These are phyloP conservation scores for Rauvolfia tetraphylla DNA, from an alignment of 257 asterid species.

Conservation along the genomic window DNA sequence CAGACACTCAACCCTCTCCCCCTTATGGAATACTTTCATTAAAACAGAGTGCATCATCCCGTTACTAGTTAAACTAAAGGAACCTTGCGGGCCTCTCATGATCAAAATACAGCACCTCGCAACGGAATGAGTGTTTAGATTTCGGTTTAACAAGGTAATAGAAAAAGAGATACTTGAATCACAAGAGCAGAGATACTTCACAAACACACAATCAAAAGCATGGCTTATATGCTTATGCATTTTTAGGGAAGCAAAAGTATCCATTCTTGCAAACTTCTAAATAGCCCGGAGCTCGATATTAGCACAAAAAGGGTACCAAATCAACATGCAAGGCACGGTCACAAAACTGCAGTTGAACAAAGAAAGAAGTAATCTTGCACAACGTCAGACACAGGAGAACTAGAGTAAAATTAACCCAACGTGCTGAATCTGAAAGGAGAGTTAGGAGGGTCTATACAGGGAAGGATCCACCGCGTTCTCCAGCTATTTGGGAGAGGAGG, in stretches of 20 bases:
- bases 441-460: constrained; percentile 42
- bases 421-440: constrained; percentile 3
- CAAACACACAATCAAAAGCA: neutral
- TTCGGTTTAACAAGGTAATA: neutral
- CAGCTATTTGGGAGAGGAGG: constrained; percentile 82
- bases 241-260: neutral
- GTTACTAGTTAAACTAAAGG: no score
- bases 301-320: neutral
- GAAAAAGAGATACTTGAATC: neutral
- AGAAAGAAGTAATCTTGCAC: constrained; percentile 8
- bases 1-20: no score
- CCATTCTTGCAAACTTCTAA: neutral
- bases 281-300: neutral
- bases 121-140: neutral
- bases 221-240: neutral
- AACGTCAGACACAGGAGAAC: neutral
- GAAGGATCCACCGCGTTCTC: constrained; percentile 95
- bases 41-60: no score
- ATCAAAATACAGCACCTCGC: neutral
- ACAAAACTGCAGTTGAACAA: neutral
- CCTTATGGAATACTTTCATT: no score
- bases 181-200: neutral
- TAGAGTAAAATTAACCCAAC: neutral
- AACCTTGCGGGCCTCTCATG: no score
- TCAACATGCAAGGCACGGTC: neutral